Evolutionary conservation across 441 rosid species (phyloP), one percentile per base, ranked within the genome.

Genomic region (Kokia cookei): DNA sequence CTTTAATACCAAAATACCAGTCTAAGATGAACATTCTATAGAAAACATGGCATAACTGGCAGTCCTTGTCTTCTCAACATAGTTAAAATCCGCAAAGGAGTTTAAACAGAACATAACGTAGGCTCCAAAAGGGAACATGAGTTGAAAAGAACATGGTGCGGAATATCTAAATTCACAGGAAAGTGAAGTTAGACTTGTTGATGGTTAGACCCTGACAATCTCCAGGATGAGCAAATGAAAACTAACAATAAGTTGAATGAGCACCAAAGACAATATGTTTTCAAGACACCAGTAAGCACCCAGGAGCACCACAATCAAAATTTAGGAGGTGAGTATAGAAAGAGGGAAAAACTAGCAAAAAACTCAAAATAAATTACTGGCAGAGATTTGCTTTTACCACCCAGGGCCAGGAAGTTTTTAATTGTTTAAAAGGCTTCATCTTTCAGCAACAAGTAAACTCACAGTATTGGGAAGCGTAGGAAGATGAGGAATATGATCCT

Each of bases 401-500:
- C 50, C 61, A 2, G 29, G 59, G 47, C 3, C 60, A 15, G 47
- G 12, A 1, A 11, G 17, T 19, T 73, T 63, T 35, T 53, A 61
- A n/a, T 61, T 5, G 59, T 73, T 24, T 47, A 71, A 13, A 75
- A 59, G 43, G 40, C 59, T 27, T 72, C 17, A 8, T 68, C 12
- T 47, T 45, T 12, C 37, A 27, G 61, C 17, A 72, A 72, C 12
- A 27, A 65, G 55, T 15, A 74, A 83, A 90, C 98, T 84, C 85
- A 96, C 99, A 37, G 92, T 73, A 81, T 93, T 96, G 67, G 99
- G 97, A 79, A 96, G 76, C 9, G 89, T 80, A 15, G 96, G 89
- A 71, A 96, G 91, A 83, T 81, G 60, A 17, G 91, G 85, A 75
- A 93, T 91, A 84, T 82, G 65, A 65, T 96, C 97, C 87, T 94